Evolutionary conservation across 1,284 basidiomycete genomes (phyloP), one percentile per base, ranked within the genome.

Genomic region (Wallemia hederae): DNA sequence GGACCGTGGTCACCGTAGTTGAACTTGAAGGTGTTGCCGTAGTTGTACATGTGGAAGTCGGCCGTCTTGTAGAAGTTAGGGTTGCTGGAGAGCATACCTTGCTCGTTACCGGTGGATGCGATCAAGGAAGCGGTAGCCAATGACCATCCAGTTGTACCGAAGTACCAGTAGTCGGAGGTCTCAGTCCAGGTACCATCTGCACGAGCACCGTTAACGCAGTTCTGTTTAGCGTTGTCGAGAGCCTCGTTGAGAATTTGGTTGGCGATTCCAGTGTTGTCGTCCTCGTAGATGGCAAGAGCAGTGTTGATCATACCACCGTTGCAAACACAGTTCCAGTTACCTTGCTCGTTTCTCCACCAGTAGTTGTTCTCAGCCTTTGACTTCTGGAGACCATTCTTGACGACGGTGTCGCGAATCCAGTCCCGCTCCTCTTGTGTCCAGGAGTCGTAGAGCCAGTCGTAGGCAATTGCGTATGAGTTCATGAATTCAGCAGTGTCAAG

Each of bases 161-260:
- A 91, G 73, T 90, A 89, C 87, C 87, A 91, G 70, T 92, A 94
- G 73, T 97, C 89, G 62, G 89, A 77, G 0, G 90, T 96, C 73
- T 99, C 92, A 24, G 81, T 74, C 92, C 94, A 98, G 22, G 88
- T 85, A 24, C 92, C 92, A 68, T 97, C 92, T 33, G 74, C 39
- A 64, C 65, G 66, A 26, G 74, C 72, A 60, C 71, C 77, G 19
- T 68, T 63, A 67, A 80, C 85, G 70, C 94, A 98, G 71, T 90
- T 90, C 62, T 74, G 65, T 63, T 79, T 74, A 33, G 89, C 87
- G 68, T 87, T 88, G 63, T 77, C 70, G 57, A 91, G 71, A 9
- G 85, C 83, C 61, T 76, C 71, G 39, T 72, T 71, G 58, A 96
- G 78, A 55, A 96, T 74, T 62, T 78, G 72, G 63, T 76, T 67